Evolutionary conservation across 2,329 filamentous ascomycete genomes (phyloP).

Genomic region (Colletotrichum sp.): DNA sequence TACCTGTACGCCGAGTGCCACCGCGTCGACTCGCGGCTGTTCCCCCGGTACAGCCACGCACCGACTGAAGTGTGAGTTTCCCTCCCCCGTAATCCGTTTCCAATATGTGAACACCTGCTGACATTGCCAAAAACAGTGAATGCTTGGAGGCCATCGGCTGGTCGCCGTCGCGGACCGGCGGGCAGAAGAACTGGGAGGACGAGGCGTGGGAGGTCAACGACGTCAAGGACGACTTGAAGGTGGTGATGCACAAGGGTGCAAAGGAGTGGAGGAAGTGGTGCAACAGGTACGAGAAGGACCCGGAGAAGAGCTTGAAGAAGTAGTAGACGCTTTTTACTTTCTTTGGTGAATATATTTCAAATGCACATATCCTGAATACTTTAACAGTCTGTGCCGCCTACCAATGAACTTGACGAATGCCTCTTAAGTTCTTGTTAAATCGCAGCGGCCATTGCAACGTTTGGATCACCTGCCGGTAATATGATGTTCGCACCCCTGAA

Average conservation of each 20-base stretch:
- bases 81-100: not conserved
- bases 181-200: conserved; percentile 18
- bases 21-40: conserved; percentile 7
- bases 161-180: not conserved
- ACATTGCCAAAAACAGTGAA: not conserved
- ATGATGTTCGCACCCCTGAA: not conserved
- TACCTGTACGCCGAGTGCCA: conserved; percentile 16
- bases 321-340: not conserved
- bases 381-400: too few relatives aligned
- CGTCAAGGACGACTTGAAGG: conserved; percentile 12
- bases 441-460: too few relatives aligned
- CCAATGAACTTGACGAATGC: too few relatives aligned
- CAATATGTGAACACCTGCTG: not conserved
- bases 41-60: conserved; percentile 6
- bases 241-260: conserved; percentile 12
- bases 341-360: not conserved
- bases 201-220: conserved; percentile 15
- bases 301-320: conserved; percentile 15
- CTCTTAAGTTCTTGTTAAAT: too few relatives aligned
- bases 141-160: conserved; percentile 15
- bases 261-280: conserved; percentile 21
- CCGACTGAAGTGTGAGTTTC: conserved; percentile 13
- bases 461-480: too few relatives aligned
- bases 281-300: conserved; percentile 10
- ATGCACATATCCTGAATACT: not conserved